phyloP scores from a whole-genome alignment of 2,329 filamentous ascomycete species.

The Claviceps sp. region DNA sequence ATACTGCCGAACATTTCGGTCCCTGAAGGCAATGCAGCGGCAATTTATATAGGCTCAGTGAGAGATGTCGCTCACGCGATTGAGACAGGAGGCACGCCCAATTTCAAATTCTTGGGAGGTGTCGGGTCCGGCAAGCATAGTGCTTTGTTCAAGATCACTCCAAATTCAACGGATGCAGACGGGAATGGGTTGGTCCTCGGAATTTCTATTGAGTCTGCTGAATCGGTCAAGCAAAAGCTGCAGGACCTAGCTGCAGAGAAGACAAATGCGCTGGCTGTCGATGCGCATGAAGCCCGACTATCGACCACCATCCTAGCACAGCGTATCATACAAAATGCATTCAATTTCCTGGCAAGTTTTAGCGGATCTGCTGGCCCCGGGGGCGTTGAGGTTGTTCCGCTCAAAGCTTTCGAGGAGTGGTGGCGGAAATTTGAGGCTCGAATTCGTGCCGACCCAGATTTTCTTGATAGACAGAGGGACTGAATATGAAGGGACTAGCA shows the following conservation, averaged over 20 bases:
- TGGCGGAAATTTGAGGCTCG: constrained; percentile 91
- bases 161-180: constrained; percentile 9
- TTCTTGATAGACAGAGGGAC: constrained; percentile 54
- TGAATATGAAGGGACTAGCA: constrained; percentile 2
- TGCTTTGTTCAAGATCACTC: constrained; percentile 70
- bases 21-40: constrained; percentile 65
- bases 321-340: constrained; percentile 90
- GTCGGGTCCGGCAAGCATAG: constrained; percentile 84
- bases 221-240: constrained; percentile 57
- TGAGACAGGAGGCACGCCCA: constrained; percentile 29
- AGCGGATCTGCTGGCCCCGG: constrained; percentile 46
- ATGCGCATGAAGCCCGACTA: constrained; percentile 21
- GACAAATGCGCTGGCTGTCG: constrained; percentile 2
- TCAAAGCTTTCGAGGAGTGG: constrained; percentile 94
- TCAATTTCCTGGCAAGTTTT: constrained; percentile 90
- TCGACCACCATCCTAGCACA: constrained; percentile 75
- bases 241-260: constrained; percentile 36
- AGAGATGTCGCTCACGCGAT: constrained; percentile 25
- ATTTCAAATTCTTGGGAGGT: constrained; percentile 77
- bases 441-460: constrained; percentile 74
- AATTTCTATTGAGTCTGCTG: constrained; percentile 65
- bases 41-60: constrained; percentile 67
- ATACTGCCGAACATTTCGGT: constrained; percentile 66
- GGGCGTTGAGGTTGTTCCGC: constrained; percentile 75
- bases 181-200: constrained; percentile 57